Evolutionary conservation across 2,329 filamentous ascomycete genomes (phyloP), one percentile per base, ranked within the genome.

Genomic region (Daldinia eschscholtzii): DNA sequence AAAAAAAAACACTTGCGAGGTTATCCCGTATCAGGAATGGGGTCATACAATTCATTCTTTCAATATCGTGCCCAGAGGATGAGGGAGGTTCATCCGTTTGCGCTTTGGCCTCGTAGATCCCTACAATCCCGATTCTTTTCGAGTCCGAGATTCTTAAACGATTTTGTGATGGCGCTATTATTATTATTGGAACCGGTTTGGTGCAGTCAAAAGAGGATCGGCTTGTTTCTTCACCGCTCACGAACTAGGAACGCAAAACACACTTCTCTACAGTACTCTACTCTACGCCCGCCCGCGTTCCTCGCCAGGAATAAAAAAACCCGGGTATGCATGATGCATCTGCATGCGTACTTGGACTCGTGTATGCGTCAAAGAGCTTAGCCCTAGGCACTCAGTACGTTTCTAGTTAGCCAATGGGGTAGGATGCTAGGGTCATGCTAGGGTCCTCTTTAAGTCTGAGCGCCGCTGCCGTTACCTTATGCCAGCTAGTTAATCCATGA

Each of bases 121-220:
- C 7, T 55, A 10, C 30, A 37, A 18, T n/a, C n/a, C n/a, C 52
- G 65, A 63, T 65, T 62, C 59, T 71, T 62, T 33, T 64, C 33
- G 28, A 58, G 50, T 37, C 52, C 33, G 42, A 44, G 41, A 66
- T 61, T 66, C 44, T 65, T 20, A 18, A 68, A 64, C 52, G 52
- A 55, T 55, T 66, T 23, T 23, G 41, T 55, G 52, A 68, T 65
- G 55, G 46, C 35, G 41, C 65, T 70, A 70, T 70, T 65, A 20
- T 42, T 7, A 39, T 42, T 48, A 53, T 68, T 71, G 57, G 66
- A 63, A 61, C 30, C 30, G n/a, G 50, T 56, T 23, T 44, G 12
- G 48, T 30, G 44, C 26, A 55, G 23, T 42, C 20, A 46, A 44
- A 50, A 44, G 28, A 50, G 39, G 30, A 55, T 60, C 39, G 28